Base-by-base conservation (phyloP, 495 filamentous ascomycete species). In the Podospora pseudocomata region DNA sequence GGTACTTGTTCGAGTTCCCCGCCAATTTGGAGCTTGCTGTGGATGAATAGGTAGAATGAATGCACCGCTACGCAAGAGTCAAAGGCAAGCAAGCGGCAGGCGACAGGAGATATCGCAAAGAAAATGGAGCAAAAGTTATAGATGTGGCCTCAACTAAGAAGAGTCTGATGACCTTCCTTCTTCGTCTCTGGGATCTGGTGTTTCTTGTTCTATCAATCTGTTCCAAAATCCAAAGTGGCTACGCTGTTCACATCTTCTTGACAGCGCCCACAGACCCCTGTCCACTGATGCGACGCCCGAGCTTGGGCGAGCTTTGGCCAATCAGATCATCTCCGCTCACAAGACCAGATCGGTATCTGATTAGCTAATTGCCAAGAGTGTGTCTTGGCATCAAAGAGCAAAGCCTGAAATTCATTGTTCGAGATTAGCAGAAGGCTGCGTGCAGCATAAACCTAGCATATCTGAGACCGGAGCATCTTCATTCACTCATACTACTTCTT, bases 201-300 rank as follows among this genome's bases (percentile, higher is more conserved):
- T 55, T 18, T 39, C 57, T 69, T 64, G 59, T 30, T 30, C 55
- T 20, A 9, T 58, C 55, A 58, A 27, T 1, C 28, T 57, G 60
- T 58, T 60, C 4, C 30, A 53, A 32, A 69, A 56, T 60, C 4
- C 30, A 53, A 32, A 69, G 60, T 67, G 56, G 65, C 67, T 65
- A 76, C 61, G 67, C 67, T 76, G 77, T 74, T 76, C 74, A 71
- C 74, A 68, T 5, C 39, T 11, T 5, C 39, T 11, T 49, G 9
- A 49, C 39, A 49, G 9, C 39, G 53, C 30, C 3, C 44, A 19
- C 9, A 27, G 34, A 68, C 71, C 72, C 73, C 65, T 71, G 71
- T 56, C 64, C 61, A 65, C 67, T 68, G 68, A 68, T 68, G 73
- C 61, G 59, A 72, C 68, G 53, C 53, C 66, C 62, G 44, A 66